A percentile compares a stretch with the other conserved stretches of the same genome.
phyloP scores from a whole-genome alignment of 2,329 filamentous ascomycete species.

The Apiospora sp. region DNA sequence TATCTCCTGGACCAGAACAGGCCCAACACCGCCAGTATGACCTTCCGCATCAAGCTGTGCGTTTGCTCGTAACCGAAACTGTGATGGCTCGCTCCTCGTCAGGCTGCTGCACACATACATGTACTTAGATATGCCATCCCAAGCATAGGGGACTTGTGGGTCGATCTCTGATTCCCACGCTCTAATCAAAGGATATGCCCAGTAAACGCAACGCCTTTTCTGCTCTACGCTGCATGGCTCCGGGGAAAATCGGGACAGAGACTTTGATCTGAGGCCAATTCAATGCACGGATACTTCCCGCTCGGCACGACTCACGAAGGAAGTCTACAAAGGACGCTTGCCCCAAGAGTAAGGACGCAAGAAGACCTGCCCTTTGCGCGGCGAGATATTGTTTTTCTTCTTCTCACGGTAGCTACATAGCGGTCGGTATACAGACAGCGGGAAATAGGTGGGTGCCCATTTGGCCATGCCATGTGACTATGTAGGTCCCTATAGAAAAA shows the following conservation, averaged over 20 bases:
- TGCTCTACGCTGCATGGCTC: not conserved
- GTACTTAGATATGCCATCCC: not conserved
- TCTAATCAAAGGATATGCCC: not conserved
- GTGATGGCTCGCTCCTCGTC: not conserved
- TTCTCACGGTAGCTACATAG: not conserved
- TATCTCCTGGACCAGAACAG: not conserved
- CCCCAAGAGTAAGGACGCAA: not conserved
- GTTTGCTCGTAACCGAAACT: slow-evolving; percentile 2
- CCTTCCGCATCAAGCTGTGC: slow-evolving; percentile 1
- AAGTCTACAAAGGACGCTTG: not conserved
- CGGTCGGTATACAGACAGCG: not conserved
- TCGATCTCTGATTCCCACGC: not conserved
- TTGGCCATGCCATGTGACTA: not conserved
- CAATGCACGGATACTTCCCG: slow-evolving; percentile 10
- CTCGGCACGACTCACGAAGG: not conserved
- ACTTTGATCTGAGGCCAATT: not conserved
- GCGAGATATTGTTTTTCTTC: not conserved
- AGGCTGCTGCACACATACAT: not conserved
- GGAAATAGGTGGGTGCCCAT: too few relatives aligned
- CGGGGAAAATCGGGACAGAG: not conserved
- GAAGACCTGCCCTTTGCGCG: not conserved
- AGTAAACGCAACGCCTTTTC: not conserved
- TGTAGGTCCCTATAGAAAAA: not conserved
- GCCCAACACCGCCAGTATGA: not conserved
- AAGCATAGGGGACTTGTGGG: not conserved